Base-by-base conservation (phyloP, 169 alveolate genomes). In the Plasmodium inui region DNA sequence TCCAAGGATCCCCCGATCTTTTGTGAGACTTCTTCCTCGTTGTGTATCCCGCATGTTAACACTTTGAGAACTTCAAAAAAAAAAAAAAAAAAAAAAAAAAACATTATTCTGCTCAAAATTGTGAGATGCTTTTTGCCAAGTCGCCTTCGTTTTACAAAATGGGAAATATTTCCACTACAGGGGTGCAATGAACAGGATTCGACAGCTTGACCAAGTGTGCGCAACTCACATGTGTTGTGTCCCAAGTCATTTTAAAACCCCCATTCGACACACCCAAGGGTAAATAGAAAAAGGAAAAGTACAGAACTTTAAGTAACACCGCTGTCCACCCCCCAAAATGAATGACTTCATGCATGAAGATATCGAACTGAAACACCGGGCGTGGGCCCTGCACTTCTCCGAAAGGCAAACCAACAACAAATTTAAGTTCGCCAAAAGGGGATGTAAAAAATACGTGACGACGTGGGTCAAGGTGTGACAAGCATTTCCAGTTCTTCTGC, bases 391-490 rank as follows among this genome's bases (percentile, higher is more conserved):
- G 10, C 93, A 84, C 57, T 84, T 84, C n/a, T 17, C 39, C 44
- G 30, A 71, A n/a, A 71, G 61, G 57, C 76, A 71, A 84, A 32
- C 41, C 17, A 84, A 73, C 26, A 44, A 41, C 53, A 84, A 73
- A 84, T 73, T 73, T 84, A 84, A 84, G 39, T 73, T 72, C 37
- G 22, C 83, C 41, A 84, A 84, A 74, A 84, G 37, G 9, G 61
- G 30, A 37, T 46, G 71, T 50, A 84, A 73, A 30, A 84, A 84
- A 84, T 72, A 73, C 28, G 61, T 73, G 46, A 41, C 57, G 4
- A 84, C 76, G 39, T 84, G 93, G 93, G 81, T 84, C 14, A 84
- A 84, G 41, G 93, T 84, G 37, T 61, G 84, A 72, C 39, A 22
- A 53, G 73, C 17, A 4, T 22, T 26, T n/a, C 57, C 26, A 2